Evolutionary conservation across 257 asterid species (phyloP).

Genomic region (Leptodermis oblonga): DNA sequence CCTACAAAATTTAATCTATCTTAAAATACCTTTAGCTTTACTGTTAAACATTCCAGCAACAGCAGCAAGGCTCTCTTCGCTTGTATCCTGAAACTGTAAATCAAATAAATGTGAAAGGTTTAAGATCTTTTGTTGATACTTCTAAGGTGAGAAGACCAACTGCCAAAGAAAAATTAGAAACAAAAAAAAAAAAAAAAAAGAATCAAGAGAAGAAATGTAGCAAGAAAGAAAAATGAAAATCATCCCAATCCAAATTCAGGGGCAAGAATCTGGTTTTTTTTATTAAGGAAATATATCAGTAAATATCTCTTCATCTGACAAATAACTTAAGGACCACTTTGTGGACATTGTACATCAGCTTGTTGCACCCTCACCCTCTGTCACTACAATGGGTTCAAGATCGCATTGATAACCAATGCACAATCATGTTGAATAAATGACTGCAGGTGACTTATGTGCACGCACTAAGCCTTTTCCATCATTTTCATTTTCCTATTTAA

Average conservation of each 20-base stretch:
- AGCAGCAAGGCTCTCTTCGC: conserved; percentile 98
- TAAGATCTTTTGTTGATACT: background rate
- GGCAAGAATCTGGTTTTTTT: background rate
- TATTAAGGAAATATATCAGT: background rate
- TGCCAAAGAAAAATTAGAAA: background rate
- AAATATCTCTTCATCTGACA: background rate
- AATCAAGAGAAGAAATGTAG: conserved; percentile 5
- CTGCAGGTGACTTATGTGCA: too few relatives aligned
- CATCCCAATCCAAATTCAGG: background rate
- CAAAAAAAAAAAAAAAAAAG: background rate
- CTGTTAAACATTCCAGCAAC: conserved; percentile 99
- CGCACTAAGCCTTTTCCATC: too few relatives aligned
- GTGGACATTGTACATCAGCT: background rate
- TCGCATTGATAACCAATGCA: background rate
- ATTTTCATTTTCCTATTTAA: too few relatives aligned
- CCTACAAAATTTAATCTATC: background rate
- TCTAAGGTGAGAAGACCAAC: background rate
- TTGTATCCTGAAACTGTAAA: conserved; percentile 81
- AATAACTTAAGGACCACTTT: background rate
- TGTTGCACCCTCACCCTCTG: background rate
- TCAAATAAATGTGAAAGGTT: conserved; percentile 12
- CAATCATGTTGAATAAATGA: background rate
- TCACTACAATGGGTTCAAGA: background rate
- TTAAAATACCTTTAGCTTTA: conserved; percentile 81
- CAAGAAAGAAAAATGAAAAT: conserved; percentile 5